Conservation (phyloP, 192 early-diverging fungal species). For the Umbelopsis sp. region DNA sequence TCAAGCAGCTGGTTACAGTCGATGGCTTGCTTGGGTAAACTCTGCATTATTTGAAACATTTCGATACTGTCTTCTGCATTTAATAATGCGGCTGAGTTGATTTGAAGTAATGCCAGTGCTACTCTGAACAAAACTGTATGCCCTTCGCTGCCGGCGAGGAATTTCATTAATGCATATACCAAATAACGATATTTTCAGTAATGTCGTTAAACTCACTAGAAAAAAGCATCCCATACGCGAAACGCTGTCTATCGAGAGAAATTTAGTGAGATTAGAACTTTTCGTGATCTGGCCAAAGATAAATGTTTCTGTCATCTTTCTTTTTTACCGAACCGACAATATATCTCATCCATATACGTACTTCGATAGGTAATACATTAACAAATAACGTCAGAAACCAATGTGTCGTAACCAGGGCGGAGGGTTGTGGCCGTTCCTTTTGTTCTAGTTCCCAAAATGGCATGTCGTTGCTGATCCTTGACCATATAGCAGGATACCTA, state of each 20-base stretch:
- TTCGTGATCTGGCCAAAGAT: background rate
- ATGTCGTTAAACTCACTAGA: conserved; percentile 48
- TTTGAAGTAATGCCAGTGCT: conserved; percentile 69
- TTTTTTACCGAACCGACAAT: too few relatives aligned
- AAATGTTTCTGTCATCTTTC: too few relatives aligned
- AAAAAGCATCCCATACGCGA: conserved; percentile 83
- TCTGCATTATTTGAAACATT: conserved; percentile 59
- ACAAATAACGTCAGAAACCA: conserved; percentile 84
- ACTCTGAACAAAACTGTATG: conserved; percentile 78
- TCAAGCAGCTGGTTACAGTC: conserved; percentile 8
- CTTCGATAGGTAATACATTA: conserved; percentile 73
- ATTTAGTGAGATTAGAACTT: too few relatives aligned
- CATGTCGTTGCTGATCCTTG: conserved; percentile 31
- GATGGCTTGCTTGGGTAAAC: conserved; percentile 8
- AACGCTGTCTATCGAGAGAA: conserved; percentile 58
- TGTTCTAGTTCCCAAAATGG: conserved; percentile 50
- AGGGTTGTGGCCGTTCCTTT: conserved; percentile 55
- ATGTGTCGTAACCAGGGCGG: conserved; percentile 72
- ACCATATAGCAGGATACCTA: conserved; percentile 47
- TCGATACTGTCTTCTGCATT: conserved; percentile 59
- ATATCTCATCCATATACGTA: too few relatives aligned
- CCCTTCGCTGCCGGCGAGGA: conserved; percentile 41
- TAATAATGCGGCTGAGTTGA: conserved; percentile 65
- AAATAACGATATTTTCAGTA: too few relatives aligned
- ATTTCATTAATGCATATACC: background rate